Evolutionary conservation across 23 red algal genomes (phyloP).

Genomic region (Cyanidioschyzon merolae): DNA sequence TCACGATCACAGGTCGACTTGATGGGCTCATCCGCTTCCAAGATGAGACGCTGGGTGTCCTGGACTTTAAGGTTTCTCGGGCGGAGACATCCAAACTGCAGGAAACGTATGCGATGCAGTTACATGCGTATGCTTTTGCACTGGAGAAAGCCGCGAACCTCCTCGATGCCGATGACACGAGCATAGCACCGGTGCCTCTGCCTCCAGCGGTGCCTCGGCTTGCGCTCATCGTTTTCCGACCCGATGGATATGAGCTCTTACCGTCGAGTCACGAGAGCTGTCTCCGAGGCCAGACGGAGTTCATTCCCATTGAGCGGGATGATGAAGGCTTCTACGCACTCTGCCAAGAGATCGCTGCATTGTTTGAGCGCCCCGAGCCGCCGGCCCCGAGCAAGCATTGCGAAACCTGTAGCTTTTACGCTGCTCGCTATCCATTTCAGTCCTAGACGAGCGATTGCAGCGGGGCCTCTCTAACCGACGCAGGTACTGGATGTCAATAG

Average conservation of each 20-base stretch:
- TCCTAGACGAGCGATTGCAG: too few relatives aligned
- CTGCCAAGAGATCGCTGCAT: neutral
- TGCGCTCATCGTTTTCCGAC: constrained; percentile 4
- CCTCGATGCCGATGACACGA: neutral
- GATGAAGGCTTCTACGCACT: neutral
- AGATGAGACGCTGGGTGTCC: neutral
- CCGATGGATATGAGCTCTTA: neutral
- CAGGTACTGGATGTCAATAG: too few relatives aligned
- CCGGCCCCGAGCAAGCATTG: neutral
- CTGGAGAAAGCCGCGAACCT: constrained; percentile 3
- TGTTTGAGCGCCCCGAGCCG: neutral
- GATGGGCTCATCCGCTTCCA: neutral
- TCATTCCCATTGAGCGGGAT: neutral
- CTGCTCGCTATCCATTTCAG: neutral
- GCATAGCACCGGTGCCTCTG: neutral
- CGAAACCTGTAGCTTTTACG: neutral
- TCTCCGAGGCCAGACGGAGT: neutral
- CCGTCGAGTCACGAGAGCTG: neutral
- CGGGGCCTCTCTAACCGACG: too few relatives aligned
- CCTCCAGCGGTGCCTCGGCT: neutral
- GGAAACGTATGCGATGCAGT: neutral
- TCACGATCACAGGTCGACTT: constrained; percentile 2
- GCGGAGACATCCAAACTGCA: neutral
- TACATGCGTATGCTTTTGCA: constrained; percentile 1
- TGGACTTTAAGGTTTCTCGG: constrained; percentile 8